A percentile compares a stretch with the other conserved stretches of the same genome.
These are phyloP conservation scores for Cladosporium austrohemisphaericum DNA, from an alignment of 2,329 filamentous ascomycete genomes.

Conservation along the genomic window DNA sequence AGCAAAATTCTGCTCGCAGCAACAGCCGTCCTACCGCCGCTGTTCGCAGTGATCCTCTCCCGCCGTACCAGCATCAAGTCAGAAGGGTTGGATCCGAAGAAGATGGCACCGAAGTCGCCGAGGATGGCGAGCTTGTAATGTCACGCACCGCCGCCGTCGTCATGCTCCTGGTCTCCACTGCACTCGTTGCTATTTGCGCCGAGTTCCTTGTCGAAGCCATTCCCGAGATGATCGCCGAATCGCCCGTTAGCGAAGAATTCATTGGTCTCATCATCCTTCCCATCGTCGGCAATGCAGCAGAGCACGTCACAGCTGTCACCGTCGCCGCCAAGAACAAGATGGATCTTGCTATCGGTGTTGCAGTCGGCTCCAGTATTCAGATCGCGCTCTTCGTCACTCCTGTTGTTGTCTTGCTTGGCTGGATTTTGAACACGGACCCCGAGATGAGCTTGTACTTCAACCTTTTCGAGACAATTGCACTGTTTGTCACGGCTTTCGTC, in stretches of 20 bases:
- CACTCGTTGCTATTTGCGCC: constrained; percentile 57
- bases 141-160: constrained; percentile 56
- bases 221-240: constrained; percentile 59
- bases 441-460: constrained; percentile 65
- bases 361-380: constrained; percentile 76
- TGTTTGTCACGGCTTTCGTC: constrained; percentile 79
- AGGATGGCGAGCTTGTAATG: constrained; percentile 42
- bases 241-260: constrained; percentile 65
- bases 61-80: constrained; percentile 26
- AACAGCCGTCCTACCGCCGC: not conserved
- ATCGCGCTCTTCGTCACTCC: constrained; percentile 77
- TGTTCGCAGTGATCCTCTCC: constrained; percentile 25
- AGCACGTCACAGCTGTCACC: constrained; percentile 76
- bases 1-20: constrained; percentile 15
- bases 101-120: constrained; percentile 24
- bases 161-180: constrained; percentile 53
- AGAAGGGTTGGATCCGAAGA: not conserved
- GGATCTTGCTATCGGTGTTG: constrained; percentile 77
- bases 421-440: constrained; percentile 64
- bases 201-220: constrained; percentile 76
- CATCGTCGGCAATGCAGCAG: constrained; percentile 79
- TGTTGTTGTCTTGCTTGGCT: constrained; percentile 71
- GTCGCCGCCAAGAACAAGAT: constrained; percentile 82
- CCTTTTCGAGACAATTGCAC: constrained; percentile 61
- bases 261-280: constrained; percentile 76